Evolutionary conservation across 306 rosid genomes (phyloP), one percentile per base, ranked within the genome.

Genomic region (Dicorynia guianensis): DNA sequence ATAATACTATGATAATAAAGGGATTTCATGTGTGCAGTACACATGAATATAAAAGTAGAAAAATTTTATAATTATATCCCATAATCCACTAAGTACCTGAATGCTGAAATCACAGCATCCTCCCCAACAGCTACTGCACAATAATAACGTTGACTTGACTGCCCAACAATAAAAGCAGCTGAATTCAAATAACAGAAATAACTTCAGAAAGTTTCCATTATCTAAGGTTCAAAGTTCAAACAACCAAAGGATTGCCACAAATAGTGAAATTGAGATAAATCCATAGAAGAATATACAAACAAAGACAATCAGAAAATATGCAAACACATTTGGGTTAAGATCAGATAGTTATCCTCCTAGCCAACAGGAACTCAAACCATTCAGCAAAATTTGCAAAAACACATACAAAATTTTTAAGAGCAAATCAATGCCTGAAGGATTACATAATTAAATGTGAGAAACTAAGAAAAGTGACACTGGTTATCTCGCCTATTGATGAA

Each of bases 71-170:
- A 25, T 25, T 34, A 18, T 14, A 59, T 18, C 14, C 74, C 30
- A 54, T 54, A 79, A 76, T 78, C 78, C 30, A 49, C 67, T 12
- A 63, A 68, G 71, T 76, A 92, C 99, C 98, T 96, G 91, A 92
- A 96, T 6, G 98, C 99, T 58, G 99, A 92, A 82, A 96, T 93
- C 61, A 96, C 90, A 12, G 88, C 85, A 85, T 88, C 88, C 64
- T 81, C 84, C 67, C 93, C 90, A n/a, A 88, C 72, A 33, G 87
- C 71, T 65, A 88, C 82, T 74, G 88, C 93, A 83, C 90, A 88
- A 54, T 69, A 88, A 74, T 88, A 88, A 64, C 82, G 84, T 76
- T 76, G 85, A 85, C 53, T 85, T 55, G 93, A 88, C 93, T 88
- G 93, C 85, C 84, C 90, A 85, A 88, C 85, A 88, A 85, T 66